Conservation (phyloP, 805 yeast species). For the Nakazawaea sp. region DNA sequence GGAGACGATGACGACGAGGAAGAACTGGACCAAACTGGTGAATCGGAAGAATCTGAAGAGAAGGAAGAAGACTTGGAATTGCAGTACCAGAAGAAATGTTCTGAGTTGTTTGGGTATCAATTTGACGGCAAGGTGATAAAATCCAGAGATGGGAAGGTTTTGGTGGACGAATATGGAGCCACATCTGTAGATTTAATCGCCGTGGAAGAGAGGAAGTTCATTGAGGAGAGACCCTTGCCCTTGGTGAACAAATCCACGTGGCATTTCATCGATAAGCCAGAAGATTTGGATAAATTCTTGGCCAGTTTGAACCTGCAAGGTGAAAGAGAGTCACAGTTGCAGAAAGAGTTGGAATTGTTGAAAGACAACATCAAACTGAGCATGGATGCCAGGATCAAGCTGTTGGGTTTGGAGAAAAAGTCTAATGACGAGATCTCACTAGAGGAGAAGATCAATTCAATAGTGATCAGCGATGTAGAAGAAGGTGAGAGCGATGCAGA, state of each 20-base stretch:
- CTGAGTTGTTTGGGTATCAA: constrained; percentile 22
- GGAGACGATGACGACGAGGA: constrained; percentile 6
- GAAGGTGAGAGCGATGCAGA: constrained; percentile 5
- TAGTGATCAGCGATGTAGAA: constrained; percentile 26
- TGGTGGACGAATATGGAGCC: constrained; percentile 32
- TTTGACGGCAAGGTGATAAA: constrained; percentile 20
- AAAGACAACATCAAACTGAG: constrained; percentile 48
- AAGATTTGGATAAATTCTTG: constrained; percentile 48
- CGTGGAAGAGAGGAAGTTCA: constrained; percentile 44
- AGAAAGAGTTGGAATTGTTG: constrained; percentile 50
- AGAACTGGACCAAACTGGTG: constrained; percentile 13
- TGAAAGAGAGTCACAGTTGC: constrained; percentile 55
- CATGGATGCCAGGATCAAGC: constrained; percentile 51
- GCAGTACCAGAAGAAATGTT: constrained; percentile 4
- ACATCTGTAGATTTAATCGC: constrained; percentile 15
- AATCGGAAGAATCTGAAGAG: constrained; percentile 13
- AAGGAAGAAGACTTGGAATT: constrained; percentile 9
- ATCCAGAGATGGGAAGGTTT: constrained; percentile 16
- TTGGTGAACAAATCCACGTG: constrained; percentile 50
- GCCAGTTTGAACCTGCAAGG: constrained; percentile 77
- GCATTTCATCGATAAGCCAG: constrained; percentile 60
- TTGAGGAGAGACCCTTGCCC: constrained; percentile 61
- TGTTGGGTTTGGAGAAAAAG: constrained; percentile 36
- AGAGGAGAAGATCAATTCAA: constrained; percentile 30
- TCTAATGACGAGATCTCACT: constrained; percentile 37